Conservation (phyloP, 2,329 filamentous ascomycete species). For the Cladophialophora chaetospira region DNA sequence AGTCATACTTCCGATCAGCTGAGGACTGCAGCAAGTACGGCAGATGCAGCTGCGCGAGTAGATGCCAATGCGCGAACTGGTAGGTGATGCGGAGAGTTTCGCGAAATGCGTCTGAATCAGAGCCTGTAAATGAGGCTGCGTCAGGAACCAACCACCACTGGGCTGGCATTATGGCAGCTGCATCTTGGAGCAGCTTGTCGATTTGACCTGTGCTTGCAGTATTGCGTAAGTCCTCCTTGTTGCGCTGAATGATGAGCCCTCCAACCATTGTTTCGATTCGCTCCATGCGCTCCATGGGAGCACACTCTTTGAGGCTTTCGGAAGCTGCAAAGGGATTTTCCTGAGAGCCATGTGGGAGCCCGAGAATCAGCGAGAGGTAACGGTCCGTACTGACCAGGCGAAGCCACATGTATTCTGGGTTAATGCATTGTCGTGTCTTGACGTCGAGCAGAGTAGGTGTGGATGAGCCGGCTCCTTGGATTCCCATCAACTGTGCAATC, state of each 20-base stretch:
- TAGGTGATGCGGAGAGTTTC: constrained; percentile 45
- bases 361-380: constrained; percentile 45
- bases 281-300: no score
- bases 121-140: no score
- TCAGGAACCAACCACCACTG: no score
- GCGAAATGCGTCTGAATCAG: no score
- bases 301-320: no score
- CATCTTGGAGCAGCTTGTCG: no score
- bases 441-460: background rate
- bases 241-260: no score
- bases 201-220: no score
- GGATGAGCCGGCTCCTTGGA: constrained; percentile 40
- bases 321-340: no score
- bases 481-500: constrained; percentile 46
- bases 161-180: no score
- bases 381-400: constrained; percentile 44
- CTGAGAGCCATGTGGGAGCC: constrained; percentile 40
- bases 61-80: constrained; percentile 55
- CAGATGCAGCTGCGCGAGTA: constrained; percentile 57
- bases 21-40: constrained; percentile 54
- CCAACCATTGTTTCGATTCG: no score
- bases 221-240: no score
- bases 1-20: constrained; percentile 44
- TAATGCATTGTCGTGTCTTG: constrained; percentile 16
- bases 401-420: constrained; percentile 42